Evolutionary conservation across 2,329 filamentous ascomycete genomes (phyloP).

Genomic region (Thielaviopsis euricoi): DNA sequence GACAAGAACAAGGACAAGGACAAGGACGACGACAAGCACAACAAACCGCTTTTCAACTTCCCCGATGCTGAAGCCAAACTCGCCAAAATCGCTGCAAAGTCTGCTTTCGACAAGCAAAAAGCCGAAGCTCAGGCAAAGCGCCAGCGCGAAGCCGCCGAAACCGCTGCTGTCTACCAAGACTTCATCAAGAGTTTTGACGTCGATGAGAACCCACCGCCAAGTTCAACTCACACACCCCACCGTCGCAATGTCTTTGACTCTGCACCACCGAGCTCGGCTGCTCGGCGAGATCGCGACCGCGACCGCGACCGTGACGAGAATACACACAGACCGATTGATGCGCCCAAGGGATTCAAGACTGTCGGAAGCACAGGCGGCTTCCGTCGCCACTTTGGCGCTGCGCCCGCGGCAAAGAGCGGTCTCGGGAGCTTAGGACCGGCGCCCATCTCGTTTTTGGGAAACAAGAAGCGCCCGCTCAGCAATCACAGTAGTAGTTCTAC

Average conservation of each 20-base stretch:
- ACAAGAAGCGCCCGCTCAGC: conserved; percentile 36
- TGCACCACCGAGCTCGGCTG: not conserved
- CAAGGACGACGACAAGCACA: not conserved
- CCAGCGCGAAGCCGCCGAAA: conserved; percentile 69
- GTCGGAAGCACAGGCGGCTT: conserved; percentile 17
- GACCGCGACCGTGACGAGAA: not conserved
- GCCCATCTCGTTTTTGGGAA: conserved; percentile 25
- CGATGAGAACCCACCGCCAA: conserved; percentile 38
- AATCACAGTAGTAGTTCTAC: no score
- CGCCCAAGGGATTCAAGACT: conserved; percentile 3
- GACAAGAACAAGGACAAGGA: not conserved
- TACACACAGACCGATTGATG: not conserved
- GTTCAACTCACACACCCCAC: conserved; percentile 15
- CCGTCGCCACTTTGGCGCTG: conserved; percentile 51
- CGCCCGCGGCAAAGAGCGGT: conserved; percentile 33
- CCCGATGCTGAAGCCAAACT: conserved; percentile 64
- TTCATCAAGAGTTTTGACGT: conserved; percentile 68
- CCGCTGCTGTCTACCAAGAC: conserved; percentile 69
- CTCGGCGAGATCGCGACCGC: not conserved
- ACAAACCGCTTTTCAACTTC: conserved; percentile 31
- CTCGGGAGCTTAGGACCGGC: conserved; percentile 44
- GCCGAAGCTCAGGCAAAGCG: conserved; percentile 83
- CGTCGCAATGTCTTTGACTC: not conserved
- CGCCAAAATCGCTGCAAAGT: conserved; percentile 65
- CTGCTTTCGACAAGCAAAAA: conserved; percentile 74